Evolutionary conservation across 164 flowering plant species (phyloP).

Genomic region (Warburgia ugandensis): DNA sequence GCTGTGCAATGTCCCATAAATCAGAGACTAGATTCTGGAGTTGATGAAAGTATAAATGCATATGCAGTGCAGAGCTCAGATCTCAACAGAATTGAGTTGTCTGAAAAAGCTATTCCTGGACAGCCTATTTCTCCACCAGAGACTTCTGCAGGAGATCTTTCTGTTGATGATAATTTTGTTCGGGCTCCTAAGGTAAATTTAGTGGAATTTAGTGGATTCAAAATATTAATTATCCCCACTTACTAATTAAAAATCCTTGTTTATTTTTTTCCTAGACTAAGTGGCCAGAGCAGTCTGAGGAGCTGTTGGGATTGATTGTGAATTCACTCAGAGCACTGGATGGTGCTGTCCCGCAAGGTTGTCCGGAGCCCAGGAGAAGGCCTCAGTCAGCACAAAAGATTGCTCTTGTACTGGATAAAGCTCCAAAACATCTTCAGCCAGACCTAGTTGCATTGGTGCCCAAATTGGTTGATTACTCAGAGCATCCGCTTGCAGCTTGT

Average conservation of each 20-base stretch:
- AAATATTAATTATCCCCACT: too few relatives aligned
- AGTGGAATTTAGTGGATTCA: too few relatives aligned
- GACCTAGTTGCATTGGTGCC: constrained; percentile 91
- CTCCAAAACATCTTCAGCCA: constrained; percentile 91
- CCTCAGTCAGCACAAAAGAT: constrained; percentile 95
- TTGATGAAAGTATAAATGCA: constrained; percentile 24
- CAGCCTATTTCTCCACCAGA: constrained; percentile 65
- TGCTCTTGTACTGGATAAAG: constrained; percentile 90
- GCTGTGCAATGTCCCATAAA: too few relatives aligned
- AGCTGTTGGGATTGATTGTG: constrained; percentile 95
- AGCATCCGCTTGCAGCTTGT: constrained; percentile 92
- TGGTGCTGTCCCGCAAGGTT: constrained; percentile 94
- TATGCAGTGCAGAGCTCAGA: constrained; percentile 84
- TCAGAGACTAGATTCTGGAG: constrained; percentile 27
- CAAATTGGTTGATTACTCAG: constrained; percentile 93
- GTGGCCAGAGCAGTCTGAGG: constrained; percentile 93
- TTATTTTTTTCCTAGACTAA: constrained; percentile 47
- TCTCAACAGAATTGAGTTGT: constrained; percentile 16
- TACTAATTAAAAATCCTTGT: too few relatives aligned
- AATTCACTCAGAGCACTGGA: constrained; percentile 91
- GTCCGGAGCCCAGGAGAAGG: constrained; percentile 85
- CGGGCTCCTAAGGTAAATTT: constrained; percentile 64
- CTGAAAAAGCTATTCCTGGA: constrained; percentile 45
- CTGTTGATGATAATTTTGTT: constrained; percentile 39
- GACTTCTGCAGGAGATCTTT: constrained; percentile 52